These are phyloP conservation scores for Boletus rex-veris DNA, from an alignment of 768 basidiomycete species.

Conservation along the genomic window DNA sequence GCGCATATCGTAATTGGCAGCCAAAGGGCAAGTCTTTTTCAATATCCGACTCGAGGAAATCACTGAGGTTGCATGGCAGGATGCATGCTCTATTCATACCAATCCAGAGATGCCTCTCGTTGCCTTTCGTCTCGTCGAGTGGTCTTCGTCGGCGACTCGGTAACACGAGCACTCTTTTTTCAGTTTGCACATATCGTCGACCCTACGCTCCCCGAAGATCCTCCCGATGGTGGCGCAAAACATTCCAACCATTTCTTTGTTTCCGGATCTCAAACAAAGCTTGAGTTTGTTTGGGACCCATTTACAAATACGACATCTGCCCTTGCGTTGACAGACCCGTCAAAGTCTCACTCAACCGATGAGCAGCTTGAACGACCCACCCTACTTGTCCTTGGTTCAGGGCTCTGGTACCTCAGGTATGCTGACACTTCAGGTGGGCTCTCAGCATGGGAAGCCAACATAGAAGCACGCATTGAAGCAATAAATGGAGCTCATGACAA, in stretches of 20 bases:
- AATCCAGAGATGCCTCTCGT: conserved; percentile 44
- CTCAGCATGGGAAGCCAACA: conserved; percentile 70
- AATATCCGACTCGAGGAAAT: background rate
- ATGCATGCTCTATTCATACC: conserved; percentile 75
- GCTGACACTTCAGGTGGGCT: conserved; percentile 68
- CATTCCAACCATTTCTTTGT: conserved; percentile 60
- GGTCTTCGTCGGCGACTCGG: conserved; percentile 83
- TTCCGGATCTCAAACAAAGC: conserved; percentile 42
- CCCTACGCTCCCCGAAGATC: conserved; percentile 47
- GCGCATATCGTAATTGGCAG: conserved; percentile 71
- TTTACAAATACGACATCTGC: conserved; percentile 71
- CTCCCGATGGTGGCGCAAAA: conserved; percentile 56
- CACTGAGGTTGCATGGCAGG: conserved; percentile 41
- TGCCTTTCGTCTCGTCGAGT: conserved; percentile 61
- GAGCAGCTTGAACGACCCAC: conserved; percentile 41
- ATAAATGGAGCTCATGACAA: conserved; percentile 37
- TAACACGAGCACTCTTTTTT: conserved; percentile 77
- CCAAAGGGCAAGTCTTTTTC: conserved; percentile 59
- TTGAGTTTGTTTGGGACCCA: conserved; percentile 83
- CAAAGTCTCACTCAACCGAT: background rate
- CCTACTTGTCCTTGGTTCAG: conserved; percentile 78
- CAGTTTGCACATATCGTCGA: conserved; percentile 64
- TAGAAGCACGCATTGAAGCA: conserved; percentile 59
- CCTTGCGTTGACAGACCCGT: conserved; percentile 38
- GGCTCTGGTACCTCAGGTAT: conserved; percentile 87